Evolutionary conservation across 192 early-diverging fungal genomes (phyloP).

Genomic region (Coemansia sp.): DNA sequence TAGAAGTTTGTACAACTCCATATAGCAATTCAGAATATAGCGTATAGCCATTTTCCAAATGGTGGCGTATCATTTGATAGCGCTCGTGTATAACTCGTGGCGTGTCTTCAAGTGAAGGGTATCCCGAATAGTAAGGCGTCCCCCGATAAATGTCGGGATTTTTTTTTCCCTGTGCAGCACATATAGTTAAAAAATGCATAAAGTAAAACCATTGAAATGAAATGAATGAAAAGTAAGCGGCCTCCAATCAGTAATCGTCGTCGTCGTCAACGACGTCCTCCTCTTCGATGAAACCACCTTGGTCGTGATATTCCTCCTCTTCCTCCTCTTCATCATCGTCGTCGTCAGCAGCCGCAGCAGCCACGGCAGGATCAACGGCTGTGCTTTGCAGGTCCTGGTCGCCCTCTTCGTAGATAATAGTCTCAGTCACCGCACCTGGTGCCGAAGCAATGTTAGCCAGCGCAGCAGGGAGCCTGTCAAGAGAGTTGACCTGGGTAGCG

Average conservation of each 20-base stretch:
- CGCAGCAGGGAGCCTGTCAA: conserved; percentile 44
- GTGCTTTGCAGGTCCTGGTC: conserved; percentile 57
- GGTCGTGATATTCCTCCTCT: conserved; percentile 30
- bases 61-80: not conserved
- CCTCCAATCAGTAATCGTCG: conserved; percentile 9
- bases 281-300: conserved; percentile 12
- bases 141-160: not conserved
- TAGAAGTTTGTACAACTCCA: not conserved
- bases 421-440: conserved; percentile 20
- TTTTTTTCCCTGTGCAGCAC: not conserved
- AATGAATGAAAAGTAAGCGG: not conserved
- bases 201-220: not conserved
- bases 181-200: not conserved
- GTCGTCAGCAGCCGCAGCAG: conserved; percentile 35
- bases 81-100: conserved; percentile 2
- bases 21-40: not conserved
- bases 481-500: conserved; percentile 29
- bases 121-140: not conserved
- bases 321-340: conserved; percentile 59
- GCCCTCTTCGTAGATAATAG: conserved; percentile 40
- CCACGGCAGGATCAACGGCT: conserved; percentile 31
- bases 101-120: not conserved
- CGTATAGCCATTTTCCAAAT: not conserved
- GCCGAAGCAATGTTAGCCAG: conserved; percentile 20
- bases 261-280: conserved; percentile 18